phyloP scores from a whole-genome alignment of 352 stramenopile genomes.

The Phytopythium aichiense region DNA sequence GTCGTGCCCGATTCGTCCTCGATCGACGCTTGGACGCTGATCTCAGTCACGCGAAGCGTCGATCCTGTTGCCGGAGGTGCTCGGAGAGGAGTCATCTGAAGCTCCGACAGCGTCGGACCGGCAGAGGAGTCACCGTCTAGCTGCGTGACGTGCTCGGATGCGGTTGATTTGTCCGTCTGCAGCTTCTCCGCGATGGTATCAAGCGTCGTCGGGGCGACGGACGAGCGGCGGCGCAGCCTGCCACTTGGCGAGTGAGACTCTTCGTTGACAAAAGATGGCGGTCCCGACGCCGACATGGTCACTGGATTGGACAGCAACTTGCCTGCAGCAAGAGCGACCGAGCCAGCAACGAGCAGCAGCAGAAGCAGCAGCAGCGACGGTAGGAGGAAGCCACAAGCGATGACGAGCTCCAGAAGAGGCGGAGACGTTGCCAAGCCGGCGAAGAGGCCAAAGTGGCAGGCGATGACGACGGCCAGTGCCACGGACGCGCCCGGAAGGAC shows the following conservation, averaged over 20 bases:
- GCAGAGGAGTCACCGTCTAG: neutral
- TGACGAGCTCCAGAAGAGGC: neutral
- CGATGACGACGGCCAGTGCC: neutral
- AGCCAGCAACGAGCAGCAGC: neutral
- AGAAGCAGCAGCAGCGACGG: neutral
- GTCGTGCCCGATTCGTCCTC: neutral
- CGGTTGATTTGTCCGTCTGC: neutral
- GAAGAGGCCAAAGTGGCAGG: neutral
- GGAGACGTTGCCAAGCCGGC: neutral
- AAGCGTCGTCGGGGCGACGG: neutral
- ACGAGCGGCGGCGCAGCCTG: neutral
- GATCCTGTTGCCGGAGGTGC: neutral
- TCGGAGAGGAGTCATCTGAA: neutral
- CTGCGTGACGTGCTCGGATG: neutral
- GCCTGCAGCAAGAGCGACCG: neutral
- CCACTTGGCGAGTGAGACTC: neutral
- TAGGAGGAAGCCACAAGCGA: neutral
- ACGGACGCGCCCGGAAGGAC: neutral
- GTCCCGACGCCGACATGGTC: neutral
- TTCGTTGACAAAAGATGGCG: neutral
- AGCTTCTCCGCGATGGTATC: neutral
- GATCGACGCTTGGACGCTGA: neutral
- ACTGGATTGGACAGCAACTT: neutral
- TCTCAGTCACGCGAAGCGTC: slow-evolving; percentile 1
- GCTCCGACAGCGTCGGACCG: neutral